Evolutionary conservation across 2,329 filamentous ascomycete genomes (phyloP).

Genomic region (Colletotrichum noveboracense): DNA sequence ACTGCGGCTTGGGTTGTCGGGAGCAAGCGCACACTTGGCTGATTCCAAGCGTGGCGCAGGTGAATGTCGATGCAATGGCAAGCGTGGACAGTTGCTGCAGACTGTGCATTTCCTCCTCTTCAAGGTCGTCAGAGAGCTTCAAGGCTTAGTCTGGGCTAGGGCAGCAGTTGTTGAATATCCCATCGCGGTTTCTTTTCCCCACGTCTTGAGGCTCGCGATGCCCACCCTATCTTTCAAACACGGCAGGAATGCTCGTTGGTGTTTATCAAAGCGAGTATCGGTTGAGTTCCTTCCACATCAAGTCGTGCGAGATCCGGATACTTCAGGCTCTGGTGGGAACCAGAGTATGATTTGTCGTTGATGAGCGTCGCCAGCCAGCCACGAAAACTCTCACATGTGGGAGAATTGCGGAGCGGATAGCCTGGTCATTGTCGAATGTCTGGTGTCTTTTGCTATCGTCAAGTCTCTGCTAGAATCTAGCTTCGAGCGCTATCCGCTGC

Average conservation of each 20-base stretch:
- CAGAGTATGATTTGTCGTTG: slow-evolving; percentile 7
- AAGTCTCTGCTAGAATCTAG: slow-evolving; percentile 71
- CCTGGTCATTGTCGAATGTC: slow-evolving; percentile 51
- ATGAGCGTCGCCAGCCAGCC: slow-evolving; percentile 26
- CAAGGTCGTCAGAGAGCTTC: background rate
- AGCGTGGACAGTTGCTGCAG: background rate
- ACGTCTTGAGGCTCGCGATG: background rate
- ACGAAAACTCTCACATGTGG: slow-evolving; percentile 34
- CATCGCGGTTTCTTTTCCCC: background rate
- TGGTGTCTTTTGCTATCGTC: slow-evolving; percentile 74
- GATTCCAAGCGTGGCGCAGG: background rate
- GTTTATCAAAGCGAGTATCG: background rate
- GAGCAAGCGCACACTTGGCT: background rate
- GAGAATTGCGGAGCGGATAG: slow-evolving; percentile 46
- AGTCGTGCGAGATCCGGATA: background rate
- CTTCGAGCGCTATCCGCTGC: slow-evolving; percentile 65
- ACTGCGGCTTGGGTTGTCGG: background rate
- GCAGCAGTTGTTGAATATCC: background rate
- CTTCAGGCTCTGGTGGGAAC: background rate
- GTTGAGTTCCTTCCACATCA: background rate
- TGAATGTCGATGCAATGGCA: background rate
- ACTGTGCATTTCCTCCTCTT: background rate
- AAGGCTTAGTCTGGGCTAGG: background rate
- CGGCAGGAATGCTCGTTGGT: background rate
- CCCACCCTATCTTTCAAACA: background rate